These are phyloP conservation scores for Lachnum nothofagi DNA, from an alignment of 2,329 filamentous ascomycete genomes.

Conservation along the genomic window DNA sequence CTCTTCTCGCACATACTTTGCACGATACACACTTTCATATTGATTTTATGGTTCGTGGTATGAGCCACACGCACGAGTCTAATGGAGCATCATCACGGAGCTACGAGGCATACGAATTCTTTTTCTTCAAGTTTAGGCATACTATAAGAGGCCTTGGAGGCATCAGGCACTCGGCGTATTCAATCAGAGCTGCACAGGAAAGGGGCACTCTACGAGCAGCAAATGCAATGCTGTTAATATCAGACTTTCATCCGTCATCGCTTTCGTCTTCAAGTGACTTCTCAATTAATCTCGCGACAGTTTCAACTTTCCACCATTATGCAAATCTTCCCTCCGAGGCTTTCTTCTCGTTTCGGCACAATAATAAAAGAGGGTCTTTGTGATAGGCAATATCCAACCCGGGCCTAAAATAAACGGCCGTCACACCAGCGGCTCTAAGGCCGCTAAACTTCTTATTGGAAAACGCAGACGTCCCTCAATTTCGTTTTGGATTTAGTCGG, in stretches of 20 bases:
- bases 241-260: not conserved
- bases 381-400: no score
- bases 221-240: not conserved
- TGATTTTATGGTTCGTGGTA: not conserved
- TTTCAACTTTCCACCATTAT: no score
- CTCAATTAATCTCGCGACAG: no score
- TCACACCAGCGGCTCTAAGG: no score
- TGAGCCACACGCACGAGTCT: not conserved
- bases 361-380: no score
- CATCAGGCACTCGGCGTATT: not conserved
- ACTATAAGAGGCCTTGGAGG: not conserved
- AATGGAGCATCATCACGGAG: not conserved
- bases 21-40: not conserved
- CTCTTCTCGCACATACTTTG: slow-evolving; percentile 1
- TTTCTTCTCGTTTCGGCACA: no score
- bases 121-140: not conserved
- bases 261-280: no score
- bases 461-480: no score
- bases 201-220: not conserved
- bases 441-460: no score
- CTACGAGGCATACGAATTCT: slow-evolving; percentile 1
- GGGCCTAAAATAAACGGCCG: no score
- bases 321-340: no score
- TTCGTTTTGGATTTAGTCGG: no score
- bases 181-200: not conserved